These are phyloP conservation scores for Rhizopogon salebrosus DNA, from an alignment of 768 basidiomycete species.

Conservation along the genomic window DNA sequence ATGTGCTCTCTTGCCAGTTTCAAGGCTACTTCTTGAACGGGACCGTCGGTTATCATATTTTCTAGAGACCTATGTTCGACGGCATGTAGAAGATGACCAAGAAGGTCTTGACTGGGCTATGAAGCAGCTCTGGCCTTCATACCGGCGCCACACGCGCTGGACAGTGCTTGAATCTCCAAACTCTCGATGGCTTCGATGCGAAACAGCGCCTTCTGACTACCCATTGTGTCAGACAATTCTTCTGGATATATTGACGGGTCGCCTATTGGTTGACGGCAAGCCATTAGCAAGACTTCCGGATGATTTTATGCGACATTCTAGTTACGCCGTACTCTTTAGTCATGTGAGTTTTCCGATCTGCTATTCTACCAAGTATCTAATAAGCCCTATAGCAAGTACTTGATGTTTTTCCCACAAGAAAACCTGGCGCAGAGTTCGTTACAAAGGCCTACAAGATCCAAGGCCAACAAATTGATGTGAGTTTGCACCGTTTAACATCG, in stretches of 20 bases:
- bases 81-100: conserved; percentile 7
- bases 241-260: conserved; percentile 36
- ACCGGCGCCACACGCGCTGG: conserved; percentile 10
- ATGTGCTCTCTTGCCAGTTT: neutral
- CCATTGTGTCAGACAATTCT: conserved; percentile 26
- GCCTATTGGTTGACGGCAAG: conserved; percentile 37
- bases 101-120: conserved; percentile 23
- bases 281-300: conserved; percentile 33
- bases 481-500: neutral
- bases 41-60: conserved; percentile 23
- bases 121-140: conserved; percentile 23
- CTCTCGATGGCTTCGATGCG: conserved; percentile 25
- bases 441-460: conserved; percentile 15
- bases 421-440: conserved; percentile 30
- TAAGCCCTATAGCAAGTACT: conserved; percentile 17
- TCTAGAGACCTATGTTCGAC: conserved; percentile 14
- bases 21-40: conserved; percentile 19
- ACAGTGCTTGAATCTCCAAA: too few species aligned
- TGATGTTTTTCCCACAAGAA: conserved; percentile 29
- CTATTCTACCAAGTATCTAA: neutral
- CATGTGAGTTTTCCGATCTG: conserved; percentile 19
- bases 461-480: conserved; percentile 20
- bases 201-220: conserved; percentile 9
- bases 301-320: conserved; percentile 24
- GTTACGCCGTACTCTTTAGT: conserved; percentile 33